Evolutionary conservation across 2,329 filamentous ascomycete species (phyloP).

Genomic region (Biscogniauxia marginata): DNA sequence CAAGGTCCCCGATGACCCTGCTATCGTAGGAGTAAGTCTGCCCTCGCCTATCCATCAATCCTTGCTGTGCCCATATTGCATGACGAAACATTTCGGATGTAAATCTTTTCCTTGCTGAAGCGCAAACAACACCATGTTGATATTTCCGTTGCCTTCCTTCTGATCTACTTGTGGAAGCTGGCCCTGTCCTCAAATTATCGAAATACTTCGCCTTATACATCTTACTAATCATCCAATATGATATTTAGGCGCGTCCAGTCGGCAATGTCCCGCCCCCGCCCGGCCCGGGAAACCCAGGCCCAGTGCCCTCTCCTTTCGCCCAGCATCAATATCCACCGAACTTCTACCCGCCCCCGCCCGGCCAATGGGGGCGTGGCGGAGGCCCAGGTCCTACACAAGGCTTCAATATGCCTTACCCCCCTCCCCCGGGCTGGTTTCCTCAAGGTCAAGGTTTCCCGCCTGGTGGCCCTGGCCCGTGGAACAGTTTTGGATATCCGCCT

Average conservation of each 20-base stretch:
- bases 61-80: conserved; percentile 36
- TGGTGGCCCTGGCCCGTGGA: conserved; percentile 59
- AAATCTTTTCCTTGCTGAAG: conserved; percentile 79
- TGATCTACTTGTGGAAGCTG: conserved; percentile 62
- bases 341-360: conserved; percentile 52
- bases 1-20: conserved; percentile 87
- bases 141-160: conserved; percentile 99
- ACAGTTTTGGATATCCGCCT: conserved; percentile 60
- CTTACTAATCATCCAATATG: conserved; percentile 27
- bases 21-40: conserved; percentile 92
- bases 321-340: conserved; percentile 46
- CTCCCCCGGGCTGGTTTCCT: conserved; percentile 76
- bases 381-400: conserved; percentile 58
- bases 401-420: conserved; percentile 76
- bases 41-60: conserved; percentile 7
- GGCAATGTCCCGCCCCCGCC: conserved; percentile 27
- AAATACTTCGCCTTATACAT: conserved; percentile 5
- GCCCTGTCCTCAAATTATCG: conserved; percentile 15
- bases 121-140: conserved; percentile 93
- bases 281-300: conserved; percentile 21
- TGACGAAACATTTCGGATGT: conserved; percentile 99
- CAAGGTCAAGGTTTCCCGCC: conserved; percentile 73
- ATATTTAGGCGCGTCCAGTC: conserved; percentile 36
- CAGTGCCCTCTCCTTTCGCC: conserved; percentile 40
- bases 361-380: conserved; percentile 54